Percentiles rank a stretch among this genome's conserved stretches.
Conservation (phyloP, 108 stramenopile species). For the Nitzschia putrida region DNA sequence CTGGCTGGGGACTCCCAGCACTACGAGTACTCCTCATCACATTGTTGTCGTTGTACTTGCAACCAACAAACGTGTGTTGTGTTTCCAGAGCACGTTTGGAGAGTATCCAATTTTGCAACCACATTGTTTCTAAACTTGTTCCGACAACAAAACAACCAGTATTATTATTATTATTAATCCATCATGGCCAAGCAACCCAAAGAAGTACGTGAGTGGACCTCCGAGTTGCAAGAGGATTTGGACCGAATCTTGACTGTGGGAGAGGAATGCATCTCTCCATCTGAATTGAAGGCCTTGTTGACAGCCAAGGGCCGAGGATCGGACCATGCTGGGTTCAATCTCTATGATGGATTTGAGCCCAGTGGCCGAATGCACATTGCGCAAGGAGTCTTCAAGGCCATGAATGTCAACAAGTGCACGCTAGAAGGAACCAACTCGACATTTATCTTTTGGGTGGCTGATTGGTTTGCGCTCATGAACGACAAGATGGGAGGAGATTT, state of each 20-base stretch:
- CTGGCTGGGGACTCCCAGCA: too few species aligned
- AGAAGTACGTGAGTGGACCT: slow-evolving; percentile 62
- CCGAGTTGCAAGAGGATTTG: slow-evolving; percentile 67
- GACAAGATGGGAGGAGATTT: slow-evolving; percentile 99
- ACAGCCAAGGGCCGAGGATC: slow-evolving; percentile 72
- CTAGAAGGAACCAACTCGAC: slow-evolving; percentile 74
- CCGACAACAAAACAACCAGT: too few species aligned
- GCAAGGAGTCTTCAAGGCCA: slow-evolving; percentile 93
- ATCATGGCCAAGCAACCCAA: not conserved
- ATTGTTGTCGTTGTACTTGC: too few species aligned
- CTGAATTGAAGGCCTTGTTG: slow-evolving; percentile 65
- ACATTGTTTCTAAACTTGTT: too few species aligned
- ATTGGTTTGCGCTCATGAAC: slow-evolving; percentile 99
- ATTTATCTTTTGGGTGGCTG: slow-evolving; percentile 99
- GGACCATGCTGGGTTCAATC: slow-evolving; percentile 57
- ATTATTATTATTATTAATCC: too few species aligned
- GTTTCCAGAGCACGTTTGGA: too few species aligned
- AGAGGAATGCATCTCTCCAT: slow-evolving; percentile 83
- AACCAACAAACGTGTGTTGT: too few species aligned
- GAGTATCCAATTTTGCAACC: too few species aligned
- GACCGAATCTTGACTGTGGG: slow-evolving; percentile 80
- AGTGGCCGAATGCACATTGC: slow-evolving; percentile 99
- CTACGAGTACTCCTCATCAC: too few species aligned
- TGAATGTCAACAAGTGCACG: slow-evolving; percentile 98
- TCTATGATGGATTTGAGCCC: slow-evolving; percentile 99